Conservation (phyloP, 176 grass and related monocot genomes). For the Olyra latifolia region DNA sequence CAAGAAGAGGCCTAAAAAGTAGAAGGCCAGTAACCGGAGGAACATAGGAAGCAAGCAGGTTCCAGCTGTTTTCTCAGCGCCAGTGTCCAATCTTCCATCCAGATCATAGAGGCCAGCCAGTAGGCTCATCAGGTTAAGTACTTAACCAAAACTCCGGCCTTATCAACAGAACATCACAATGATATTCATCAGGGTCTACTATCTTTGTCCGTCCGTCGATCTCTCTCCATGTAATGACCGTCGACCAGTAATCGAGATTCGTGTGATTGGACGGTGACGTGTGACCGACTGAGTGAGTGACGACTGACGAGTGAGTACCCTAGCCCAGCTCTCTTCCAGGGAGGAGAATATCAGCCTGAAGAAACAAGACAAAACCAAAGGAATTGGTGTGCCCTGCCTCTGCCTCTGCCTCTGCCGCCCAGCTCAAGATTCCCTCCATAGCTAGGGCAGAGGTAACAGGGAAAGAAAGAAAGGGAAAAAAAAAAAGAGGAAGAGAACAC, state of each 20-base stretch:
- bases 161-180: too few species aligned
- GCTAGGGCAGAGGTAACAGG: background rate
- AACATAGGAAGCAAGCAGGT: too few species aligned
- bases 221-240: background rate
- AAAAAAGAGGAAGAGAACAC: background rate
- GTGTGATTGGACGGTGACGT: constrained; percentile 29
- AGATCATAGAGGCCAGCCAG: background rate
- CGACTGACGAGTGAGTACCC: background rate
- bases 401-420: background rate
- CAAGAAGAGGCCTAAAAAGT: background rate
- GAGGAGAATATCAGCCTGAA: constrained; percentile 34
- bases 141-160: background rate
- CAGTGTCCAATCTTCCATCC: background rate
- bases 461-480: background rate
- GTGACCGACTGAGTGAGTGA: constrained; percentile 39
- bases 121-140: background rate
- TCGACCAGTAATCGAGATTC: constrained; percentile 14
- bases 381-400: background rate
- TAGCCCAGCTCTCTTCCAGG: constrained; percentile 11
- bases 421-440: constrained; percentile 46
- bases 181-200: background rate
- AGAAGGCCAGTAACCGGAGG: too few species aligned
- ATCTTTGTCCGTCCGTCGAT: background rate
- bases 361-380: constrained; percentile 58
- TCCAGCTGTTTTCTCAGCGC: too few species aligned